Evolutionary conservation across 805 yeast genomes (phyloP).

Genomic region (Kuraishia hungarica): DNA sequence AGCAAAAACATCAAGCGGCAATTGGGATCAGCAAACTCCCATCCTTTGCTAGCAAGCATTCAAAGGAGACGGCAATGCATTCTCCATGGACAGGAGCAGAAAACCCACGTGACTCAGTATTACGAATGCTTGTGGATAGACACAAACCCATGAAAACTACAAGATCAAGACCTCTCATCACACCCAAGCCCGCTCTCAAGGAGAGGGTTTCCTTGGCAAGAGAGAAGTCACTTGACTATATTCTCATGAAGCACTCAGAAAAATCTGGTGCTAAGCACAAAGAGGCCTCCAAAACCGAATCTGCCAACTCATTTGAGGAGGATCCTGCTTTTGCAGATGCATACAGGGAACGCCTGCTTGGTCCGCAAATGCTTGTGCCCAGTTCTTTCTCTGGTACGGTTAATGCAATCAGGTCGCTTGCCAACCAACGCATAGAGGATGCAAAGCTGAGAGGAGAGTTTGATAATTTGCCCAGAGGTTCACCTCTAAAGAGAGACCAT

Average conservation of each 20-base stretch:
- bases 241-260: slow-evolving; percentile 31
- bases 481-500: slow-evolving; percentile 34
- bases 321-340: slow-evolving; percentile 47
- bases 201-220: slow-evolving; percentile 50
- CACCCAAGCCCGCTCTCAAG: slow-evolving; percentile 14
- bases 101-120: slow-evolving; percentile 30
- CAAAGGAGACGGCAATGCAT: slow-evolving; percentile 39
- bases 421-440: slow-evolving; percentile 70
- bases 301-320: slow-evolving; percentile 13
- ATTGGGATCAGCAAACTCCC: slow-evolving; percentile 36
- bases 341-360: slow-evolving; percentile 56
- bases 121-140: slow-evolving; percentile 49
- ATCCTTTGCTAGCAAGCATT: slow-evolving; percentile 30
- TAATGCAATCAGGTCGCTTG: slow-evolving; percentile 54
- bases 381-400: slow-evolving; percentile 33
- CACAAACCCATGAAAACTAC: slow-evolving; percentile 26
- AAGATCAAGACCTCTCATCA: slow-evolving; percentile 3
- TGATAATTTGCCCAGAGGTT: slow-evolving; percentile 54
- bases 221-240: slow-evolving; percentile 60
- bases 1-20: slow-evolving; percentile 28
- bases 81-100: slow-evolving; percentile 58
- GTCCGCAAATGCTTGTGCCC: slow-evolving; percentile 41
- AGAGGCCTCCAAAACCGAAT: slow-evolving; percentile 9
- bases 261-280: slow-evolving; percentile 6
- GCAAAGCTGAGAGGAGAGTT: slow-evolving; percentile 68